Conservation (phyloP, 2,329 filamentous ascomycete species). For the Calonectria honghensis region DNA sequence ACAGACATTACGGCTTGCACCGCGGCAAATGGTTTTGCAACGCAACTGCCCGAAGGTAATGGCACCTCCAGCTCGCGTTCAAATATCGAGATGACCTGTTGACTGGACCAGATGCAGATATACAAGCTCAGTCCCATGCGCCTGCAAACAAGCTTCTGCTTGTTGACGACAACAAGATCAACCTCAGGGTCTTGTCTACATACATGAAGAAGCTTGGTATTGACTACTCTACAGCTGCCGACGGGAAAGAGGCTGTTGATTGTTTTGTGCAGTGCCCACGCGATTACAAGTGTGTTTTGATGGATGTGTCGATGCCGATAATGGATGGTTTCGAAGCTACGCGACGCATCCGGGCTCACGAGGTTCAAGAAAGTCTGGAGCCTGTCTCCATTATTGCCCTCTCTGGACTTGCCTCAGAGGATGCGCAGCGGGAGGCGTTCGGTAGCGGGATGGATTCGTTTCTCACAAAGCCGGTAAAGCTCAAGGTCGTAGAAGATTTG, state of each 20-base stretch:
- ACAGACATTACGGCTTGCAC: neutral
- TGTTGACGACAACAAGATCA: constrained; percentile 65
- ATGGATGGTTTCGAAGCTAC: constrained; percentile 73
- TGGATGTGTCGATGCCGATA: constrained; percentile 75
- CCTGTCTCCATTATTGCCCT: constrained; percentile 71
- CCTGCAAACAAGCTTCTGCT: constrained; percentile 55
- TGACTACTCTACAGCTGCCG: constrained; percentile 55
- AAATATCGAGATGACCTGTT: neutral
- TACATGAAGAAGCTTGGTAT: constrained; percentile 61
- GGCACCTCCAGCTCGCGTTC: neutral
- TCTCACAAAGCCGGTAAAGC: constrained; percentile 71
- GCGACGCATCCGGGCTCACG: constrained; percentile 68
- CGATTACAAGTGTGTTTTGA: constrained; percentile 59
- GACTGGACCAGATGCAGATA: neutral
- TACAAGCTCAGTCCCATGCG: too few species aligned
- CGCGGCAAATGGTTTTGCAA: neutral
- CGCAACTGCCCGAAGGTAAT: neutral
- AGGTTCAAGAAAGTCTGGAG: constrained; percentile 63
- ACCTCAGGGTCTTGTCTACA: constrained; percentile 59
- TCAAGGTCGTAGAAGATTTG: constrained; percentile 61
- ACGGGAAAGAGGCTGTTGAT: constrained; percentile 60
- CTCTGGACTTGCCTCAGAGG: constrained; percentile 70
- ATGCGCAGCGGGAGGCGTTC: constrained; percentile 71
- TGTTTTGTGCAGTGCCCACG: constrained; percentile 51
- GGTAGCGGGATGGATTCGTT: constrained; percentile 73